These are phyloP conservation scores for Mycothermus thermophilus DNA, from an alignment of 495 filamentous ascomycete genomes.

Conservation along the genomic window DNA sequence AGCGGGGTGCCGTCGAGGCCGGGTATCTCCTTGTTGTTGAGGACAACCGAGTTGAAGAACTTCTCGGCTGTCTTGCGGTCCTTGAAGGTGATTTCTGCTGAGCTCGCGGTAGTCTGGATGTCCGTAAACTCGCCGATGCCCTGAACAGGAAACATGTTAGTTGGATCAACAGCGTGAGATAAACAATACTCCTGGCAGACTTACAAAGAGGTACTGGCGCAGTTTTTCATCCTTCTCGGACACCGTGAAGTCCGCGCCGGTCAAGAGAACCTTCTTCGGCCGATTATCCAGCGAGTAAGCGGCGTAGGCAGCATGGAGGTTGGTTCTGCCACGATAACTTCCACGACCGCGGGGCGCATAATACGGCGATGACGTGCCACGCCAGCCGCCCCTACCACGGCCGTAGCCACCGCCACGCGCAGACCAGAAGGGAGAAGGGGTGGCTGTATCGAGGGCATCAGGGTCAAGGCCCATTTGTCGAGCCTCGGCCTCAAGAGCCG, in stretches of 20 bases:
- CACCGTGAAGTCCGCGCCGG: slow-evolving; percentile 51
- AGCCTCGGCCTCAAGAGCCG: slow-evolving; percentile 74
- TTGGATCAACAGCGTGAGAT: slow-evolving; percentile 8
- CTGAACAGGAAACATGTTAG: slow-evolving; percentile 30
- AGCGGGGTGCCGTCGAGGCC: slow-evolving; percentile 52
- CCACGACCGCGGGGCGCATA: slow-evolving; percentile 35
- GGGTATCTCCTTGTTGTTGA: slow-evolving; percentile 48
- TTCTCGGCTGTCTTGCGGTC: slow-evolving; percentile 84
- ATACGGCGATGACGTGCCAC: slow-evolving; percentile 20
- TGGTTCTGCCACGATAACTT: slow-evolving; percentile 46
- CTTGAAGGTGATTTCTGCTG: slow-evolving; percentile 62
- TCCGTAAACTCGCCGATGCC: slow-evolving; percentile 70
- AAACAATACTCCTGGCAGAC: slow-evolving; percentile 13
- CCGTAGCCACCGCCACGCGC: slow-evolving; percentile 27
- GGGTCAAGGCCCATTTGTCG: slow-evolving; percentile 62
- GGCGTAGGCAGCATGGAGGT: slow-evolving; percentile 39
- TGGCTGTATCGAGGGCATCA: slow-evolving; percentile 29
- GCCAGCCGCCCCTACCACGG: slow-evolving; percentile 34
- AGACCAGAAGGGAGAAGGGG: slow-evolving; percentile 20
- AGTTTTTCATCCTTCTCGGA: slow-evolving; percentile 69
- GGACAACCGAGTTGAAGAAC: slow-evolving; percentile 50
- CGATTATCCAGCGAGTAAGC: slow-evolving; percentile 79
- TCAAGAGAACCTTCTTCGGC: slow-evolving; percentile 60
- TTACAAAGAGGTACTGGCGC: slow-evolving; percentile 73
- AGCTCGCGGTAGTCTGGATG: slow-evolving; percentile 51